These are phyloP conservation scores for Colletotrichum scovillei DNA, from an alignment of 2,329 filamentous ascomycete species.

Conservation along the genomic window DNA sequence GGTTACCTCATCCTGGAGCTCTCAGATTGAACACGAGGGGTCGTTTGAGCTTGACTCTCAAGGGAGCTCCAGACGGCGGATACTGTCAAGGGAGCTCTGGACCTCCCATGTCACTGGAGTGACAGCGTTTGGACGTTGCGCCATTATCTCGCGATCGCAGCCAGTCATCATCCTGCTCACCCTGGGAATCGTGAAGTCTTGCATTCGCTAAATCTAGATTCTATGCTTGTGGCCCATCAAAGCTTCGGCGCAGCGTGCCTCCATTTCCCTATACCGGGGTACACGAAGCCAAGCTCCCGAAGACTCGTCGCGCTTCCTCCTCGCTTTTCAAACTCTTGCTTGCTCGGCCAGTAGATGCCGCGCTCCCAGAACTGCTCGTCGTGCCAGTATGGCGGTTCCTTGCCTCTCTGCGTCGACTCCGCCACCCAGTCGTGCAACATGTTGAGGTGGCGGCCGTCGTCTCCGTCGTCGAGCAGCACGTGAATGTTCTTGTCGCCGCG, in stretches of 20 bases:
- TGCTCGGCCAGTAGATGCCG: slow-evolving; percentile 74
- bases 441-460: slow-evolving; percentile 78
- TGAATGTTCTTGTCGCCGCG: slow-evolving; percentile 56
- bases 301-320: slow-evolving; percentile 75
- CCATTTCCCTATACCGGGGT: slow-evolving; percentile 33
- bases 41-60: not conserved
- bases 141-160: slow-evolving; percentile 5
- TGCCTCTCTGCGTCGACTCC: slow-evolving; percentile 65
- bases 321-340: slow-evolving; percentile 74
- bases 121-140: not conserved
- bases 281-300: slow-evolving; percentile 46
- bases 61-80: not conserved
- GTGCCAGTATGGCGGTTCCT: slow-evolving; percentile 78
- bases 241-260: slow-evolving; percentile 3
- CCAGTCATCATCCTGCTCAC: not conserved
- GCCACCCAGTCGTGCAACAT: slow-evolving; percentile 71
- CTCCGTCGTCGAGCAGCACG: slow-evolving; percentile 59
- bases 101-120: not conserved
- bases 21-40: slow-evolving; percentile 34
- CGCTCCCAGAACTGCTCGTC: slow-evolving; percentile 79
- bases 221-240: not conserved
- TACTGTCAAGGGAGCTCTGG: not conserved
- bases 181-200: not conserved
- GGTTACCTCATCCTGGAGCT: slow-evolving; percentile 27
- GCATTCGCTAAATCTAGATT: not conserved